Conservation (phyloP, 202 grass and related monocot genomes). For the Alloteropsis angusta region DNA sequence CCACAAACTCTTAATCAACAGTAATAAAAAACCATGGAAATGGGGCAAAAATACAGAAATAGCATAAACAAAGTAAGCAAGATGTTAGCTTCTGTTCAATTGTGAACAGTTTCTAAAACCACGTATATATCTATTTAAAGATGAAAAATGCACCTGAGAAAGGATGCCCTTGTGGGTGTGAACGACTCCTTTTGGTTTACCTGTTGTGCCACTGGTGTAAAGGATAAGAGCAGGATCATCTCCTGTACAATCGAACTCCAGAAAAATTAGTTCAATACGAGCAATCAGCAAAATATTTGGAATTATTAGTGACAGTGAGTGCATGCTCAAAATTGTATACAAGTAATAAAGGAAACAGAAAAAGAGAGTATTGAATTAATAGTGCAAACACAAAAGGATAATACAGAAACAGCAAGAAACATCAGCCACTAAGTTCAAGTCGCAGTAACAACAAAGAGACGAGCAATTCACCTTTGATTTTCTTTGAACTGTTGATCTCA, state of each 20-base stretch:
- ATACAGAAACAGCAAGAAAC: neutral
- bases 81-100: neutral
- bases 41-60: neutral
- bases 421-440: neutral
- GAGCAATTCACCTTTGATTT: conserved; percentile 48
- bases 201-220: conserved; percentile 97
- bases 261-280: neutral
- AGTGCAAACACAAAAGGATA: neutral
- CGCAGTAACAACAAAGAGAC: neutral
- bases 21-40: conserved; percentile 11
- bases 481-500: conserved; percentile 44
- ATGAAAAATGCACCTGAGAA: conserved; percentile 53
- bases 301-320: neutral
- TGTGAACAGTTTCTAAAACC: neutral
- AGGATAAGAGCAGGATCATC: conserved; percentile 90
- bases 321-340: neutral
- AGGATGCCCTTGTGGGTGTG: conserved; percentile 77
- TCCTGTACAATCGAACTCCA: conserved; percentile 40
- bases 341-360: neutral
- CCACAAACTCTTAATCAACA: neutral
- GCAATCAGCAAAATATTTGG: neutral
- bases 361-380: neutral
- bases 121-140: conserved; percentile 5
- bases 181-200: conserved; percentile 94
- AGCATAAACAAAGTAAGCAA: neutral